Base-by-base conservation (phyloP, 179 eudicot species). In the Amaranthus tricolor region DNA sequence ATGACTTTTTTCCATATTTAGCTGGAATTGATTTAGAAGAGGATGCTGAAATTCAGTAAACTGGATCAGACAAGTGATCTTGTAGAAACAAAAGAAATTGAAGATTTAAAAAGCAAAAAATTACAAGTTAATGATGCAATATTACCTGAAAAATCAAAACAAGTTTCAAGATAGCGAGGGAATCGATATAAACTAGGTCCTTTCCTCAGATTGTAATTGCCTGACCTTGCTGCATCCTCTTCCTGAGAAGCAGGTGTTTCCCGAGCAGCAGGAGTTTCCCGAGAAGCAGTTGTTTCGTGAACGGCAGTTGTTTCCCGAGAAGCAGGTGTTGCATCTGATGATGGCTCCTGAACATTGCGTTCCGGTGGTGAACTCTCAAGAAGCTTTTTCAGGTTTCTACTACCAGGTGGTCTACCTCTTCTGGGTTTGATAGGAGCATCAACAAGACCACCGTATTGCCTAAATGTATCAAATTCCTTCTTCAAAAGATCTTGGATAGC, bases 381-480 rank as follows among this genome's bases (percentile, higher is more conserved):
- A 50, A 82, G 62, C 83, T 87, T 88, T 72, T 85, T 85, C 62
- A 70, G 24, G 64, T 78, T 88, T 74, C 77, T 74, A 68, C 88
- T 88, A 66, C 88, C 84, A 6, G 92, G 95, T 47, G 95, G 95
- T 78, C 95, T 87, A 71, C 95, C 95, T 77, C 95, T 85, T 77
- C 84, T 85, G 9, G 88, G 80, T 83, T 76, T 88, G 6, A 85
- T 82, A 45, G 86, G 87, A 40, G 85, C 82, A 70, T 86, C 90
- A 60, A 73, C 84, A 63, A 75, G 78, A 62, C 80, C 86, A 62
- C 80, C 85, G 65, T 77, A 84, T 72, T 74, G 81, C 74, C 78
- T 81, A 73, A 81, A 60, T 13, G 61, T 31, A 21, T 81, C 84
- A 66, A 81, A 81, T 71, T 81, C 84, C 70, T 81, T 77, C 76